These are phyloP conservation scores for Silene conica DNA, from an alignment of 148 eudicot genomes.

Conservation along the genomic window DNA sequence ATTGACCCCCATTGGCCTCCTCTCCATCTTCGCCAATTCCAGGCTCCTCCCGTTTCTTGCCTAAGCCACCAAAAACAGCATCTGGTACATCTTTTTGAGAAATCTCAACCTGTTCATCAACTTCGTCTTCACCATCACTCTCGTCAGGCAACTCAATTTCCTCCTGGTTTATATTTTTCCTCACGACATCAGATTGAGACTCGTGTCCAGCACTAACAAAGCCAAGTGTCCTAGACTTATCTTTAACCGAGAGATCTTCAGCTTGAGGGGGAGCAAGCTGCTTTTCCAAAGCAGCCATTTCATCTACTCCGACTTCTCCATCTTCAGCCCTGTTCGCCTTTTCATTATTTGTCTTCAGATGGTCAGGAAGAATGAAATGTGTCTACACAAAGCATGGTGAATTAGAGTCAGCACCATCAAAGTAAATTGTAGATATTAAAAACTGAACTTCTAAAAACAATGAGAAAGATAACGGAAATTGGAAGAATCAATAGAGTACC, in stretches of 20 bases:
- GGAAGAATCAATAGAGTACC: slow-evolving; percentile 28
- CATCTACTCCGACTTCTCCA: slow-evolving; percentile 59
- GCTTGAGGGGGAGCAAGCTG: slow-evolving; percentile 56
- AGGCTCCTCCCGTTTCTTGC: slow-evolving; percentile 53
- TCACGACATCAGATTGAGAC: slow-evolving; percentile 35
- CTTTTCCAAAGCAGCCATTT: slow-evolving; percentile 89
- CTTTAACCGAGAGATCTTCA: slow-evolving; percentile 22
- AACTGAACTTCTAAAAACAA: no score
- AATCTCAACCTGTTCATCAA: slow-evolving; percentile 58
- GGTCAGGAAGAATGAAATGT: slow-evolving; percentile 79
- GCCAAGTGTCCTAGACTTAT: slow-evolving; percentile 44
- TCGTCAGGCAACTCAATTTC: slow-evolving; percentile 89
- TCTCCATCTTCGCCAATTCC: slow-evolving; percentile 30
- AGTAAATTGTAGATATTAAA: background rate
- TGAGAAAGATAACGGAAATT: no score
- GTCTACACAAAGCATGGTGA: slow-evolving; percentile 52
- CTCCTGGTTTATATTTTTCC: slow-evolving; percentile 45
- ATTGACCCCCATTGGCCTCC: slow-evolving; percentile 38
- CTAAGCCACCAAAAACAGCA: slow-evolving; percentile 87
- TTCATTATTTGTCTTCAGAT: slow-evolving; percentile 72
- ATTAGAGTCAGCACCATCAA: slow-evolving; percentile 1
- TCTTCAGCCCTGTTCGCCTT: slow-evolving; percentile 52
- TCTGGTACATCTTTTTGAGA: slow-evolving; percentile 72
- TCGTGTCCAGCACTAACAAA: slow-evolving; percentile 86
- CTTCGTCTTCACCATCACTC: slow-evolving; percentile 55